Base-by-base conservation (phyloP, 108 stramenopile genomes). In the Poteriospumella lacustris region DNA sequence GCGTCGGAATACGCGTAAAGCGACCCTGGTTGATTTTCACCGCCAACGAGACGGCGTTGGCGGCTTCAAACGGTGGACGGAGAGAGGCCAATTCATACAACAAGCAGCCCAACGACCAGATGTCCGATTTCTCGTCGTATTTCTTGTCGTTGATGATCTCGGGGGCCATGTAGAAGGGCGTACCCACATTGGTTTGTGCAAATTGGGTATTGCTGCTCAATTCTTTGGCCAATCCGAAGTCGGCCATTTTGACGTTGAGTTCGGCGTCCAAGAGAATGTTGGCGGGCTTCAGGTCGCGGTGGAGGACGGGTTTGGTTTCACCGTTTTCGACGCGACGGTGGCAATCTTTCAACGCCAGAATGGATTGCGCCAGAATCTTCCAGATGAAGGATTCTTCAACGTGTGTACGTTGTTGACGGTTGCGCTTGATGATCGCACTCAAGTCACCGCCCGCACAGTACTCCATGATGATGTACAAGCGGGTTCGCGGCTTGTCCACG, bases 31-130 rank as follows among this genome's bases (percentile, higher is more conserved):
- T 87, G 76, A 89, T 89, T 59, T 86, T 87, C 42, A 82, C 68
- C n/a, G 85, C 87, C 44, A 89, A 81, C 28, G 87, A 72, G 12
- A 86, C 77, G 42, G 85, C 85, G 73, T 87, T 86, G 5, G 67
- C 84, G n/a, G 76, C 78, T 58, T 86, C 79, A 56, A 89, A 90
- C 39, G 89, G 89, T 24, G 85, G 78, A 44, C 52, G 41, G 9
- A 88, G 83, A 82, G 77, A 62, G n/a, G 87, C 89, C 34, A 89
- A 59, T 84, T 89, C 88, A 72, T 89, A 89, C 9, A 89, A 75
- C 28, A 89, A 24, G 76, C 89, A 89, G 12, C 89, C 89, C 56
- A 89, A 67, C 43, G 56, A 56, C 89, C 89, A 89, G 1, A 89
- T 79, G 68, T 89, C 89, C 44, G 77, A 79, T 68, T 86, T 88